These are phyloP conservation scores for Globisporangium alternatum DNA, from an alignment of 352 stramenopile species.

Conservation along the genomic window DNA sequence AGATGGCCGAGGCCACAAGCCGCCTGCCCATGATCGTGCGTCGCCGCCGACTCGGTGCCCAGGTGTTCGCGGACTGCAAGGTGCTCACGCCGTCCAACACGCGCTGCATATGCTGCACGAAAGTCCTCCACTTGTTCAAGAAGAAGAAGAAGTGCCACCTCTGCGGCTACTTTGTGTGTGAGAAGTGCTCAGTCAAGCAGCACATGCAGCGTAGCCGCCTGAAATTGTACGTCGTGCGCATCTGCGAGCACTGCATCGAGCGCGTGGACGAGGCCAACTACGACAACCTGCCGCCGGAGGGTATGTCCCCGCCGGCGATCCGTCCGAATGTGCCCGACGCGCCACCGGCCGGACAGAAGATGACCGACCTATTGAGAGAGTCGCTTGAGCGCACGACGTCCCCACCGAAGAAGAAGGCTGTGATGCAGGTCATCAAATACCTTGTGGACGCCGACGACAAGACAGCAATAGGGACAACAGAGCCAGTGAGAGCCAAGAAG, in stretches of 20 bases:
- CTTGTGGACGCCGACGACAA: slow-evolving; percentile 32
- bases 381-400: slow-evolving; percentile 26
- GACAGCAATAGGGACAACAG: neutral
- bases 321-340: neutral
- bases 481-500: neutral
- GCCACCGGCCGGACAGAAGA: neutral
- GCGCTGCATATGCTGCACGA: slow-evolving; percentile 31
- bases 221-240: slow-evolving; percentile 37
- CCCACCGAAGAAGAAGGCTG: slow-evolving; percentile 23
- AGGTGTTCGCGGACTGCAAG: slow-evolving; percentile 32
- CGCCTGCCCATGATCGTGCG: slow-evolving; percentile 36
- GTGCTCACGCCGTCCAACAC: slow-evolving; percentile 23
- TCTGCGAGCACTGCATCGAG: slow-evolving; percentile 43
- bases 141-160: slow-evolving; percentile 54
- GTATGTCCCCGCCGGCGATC: neutral
- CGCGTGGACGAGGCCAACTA: slow-evolving; percentile 42
- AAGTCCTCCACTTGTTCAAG: slow-evolving; percentile 25
- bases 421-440: slow-evolving; percentile 45
- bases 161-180: slow-evolving; percentile 51
- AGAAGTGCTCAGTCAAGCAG: slow-evolving; percentile 40
- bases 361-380: slow-evolving; percentile 25
- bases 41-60: slow-evolving; percentile 27
- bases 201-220: slow-evolving; percentile 33
- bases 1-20: slow-evolving; percentile 37
- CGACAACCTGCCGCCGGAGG: slow-evolving; percentile 17